Evolutionary conservation across 208 protist genomes (phyloP).

Genomic region (Acanthamoeba culbertsoni): DNA sequence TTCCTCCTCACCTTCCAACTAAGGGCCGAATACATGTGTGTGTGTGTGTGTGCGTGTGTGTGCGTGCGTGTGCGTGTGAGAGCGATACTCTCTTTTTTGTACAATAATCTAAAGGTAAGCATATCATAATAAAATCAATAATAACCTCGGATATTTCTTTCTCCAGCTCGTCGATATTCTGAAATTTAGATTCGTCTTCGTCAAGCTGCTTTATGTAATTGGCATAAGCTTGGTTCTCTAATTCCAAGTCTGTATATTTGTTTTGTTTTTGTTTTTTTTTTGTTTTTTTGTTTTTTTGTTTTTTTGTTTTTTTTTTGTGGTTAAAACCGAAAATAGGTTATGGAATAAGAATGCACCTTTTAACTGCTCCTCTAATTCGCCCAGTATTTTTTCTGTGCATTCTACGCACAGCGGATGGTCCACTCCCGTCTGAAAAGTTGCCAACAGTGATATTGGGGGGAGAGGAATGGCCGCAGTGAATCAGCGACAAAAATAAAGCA

Average conservation of each 20-base stretch:
- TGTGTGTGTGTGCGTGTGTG: too few relatives aligned
- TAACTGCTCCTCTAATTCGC: conserved; percentile 31
- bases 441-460: too few relatives aligned
- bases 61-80: too few relatives aligned
- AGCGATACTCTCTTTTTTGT: too few relatives aligned
- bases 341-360: too few relatives aligned
- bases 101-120: too few relatives aligned
- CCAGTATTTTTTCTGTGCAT: conserved; percentile 12
- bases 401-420: conserved; percentile 62
- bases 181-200: background rate
- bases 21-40: background rate
- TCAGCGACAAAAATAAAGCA: too few relatives aligned
- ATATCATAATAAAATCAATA: too few relatives aligned
- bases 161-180: background rate
- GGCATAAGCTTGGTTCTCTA: background rate
- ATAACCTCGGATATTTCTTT: background rate
- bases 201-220: background rate
- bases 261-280: background rate
- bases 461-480: too few relatives aligned
- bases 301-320: too few relatives aligned
- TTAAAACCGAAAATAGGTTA: too few relatives aligned
- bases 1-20: background rate
- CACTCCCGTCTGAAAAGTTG: background rate
- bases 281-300: too few relatives aligned
- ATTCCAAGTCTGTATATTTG: background rate